Base-by-base conservation (phyloP, 2,329 filamentous ascomycete genomes). In the Thielaviopsis ethacetica region DNA sequence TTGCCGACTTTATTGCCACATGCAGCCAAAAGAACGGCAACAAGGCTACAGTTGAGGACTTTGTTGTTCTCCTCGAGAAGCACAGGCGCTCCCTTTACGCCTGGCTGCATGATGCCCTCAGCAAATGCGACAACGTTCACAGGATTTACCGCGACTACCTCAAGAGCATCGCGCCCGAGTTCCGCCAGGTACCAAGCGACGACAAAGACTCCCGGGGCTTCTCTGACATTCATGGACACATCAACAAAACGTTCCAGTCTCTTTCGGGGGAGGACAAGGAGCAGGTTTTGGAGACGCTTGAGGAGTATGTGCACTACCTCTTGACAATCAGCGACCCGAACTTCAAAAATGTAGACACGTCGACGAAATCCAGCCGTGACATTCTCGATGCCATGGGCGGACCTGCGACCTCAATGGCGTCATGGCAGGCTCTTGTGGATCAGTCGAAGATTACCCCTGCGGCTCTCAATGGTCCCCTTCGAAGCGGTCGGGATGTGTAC, bases 11-110 rank as follows among this genome's bases (percentile, higher is more conserved):
- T 60, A 80, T 93, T 67, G 71, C 71, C 58, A 63, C 55, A 5
- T 65, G 63, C 47, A 53, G 62, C 34, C 53, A 62, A n/a, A 59
- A 62, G 41, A 55, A 58, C 19, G 55, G 62, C 2, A 70, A 72
- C 10, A 73, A 75, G 27, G 80, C 85, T 0, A 82, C 78, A 0
- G 84, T 90, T 0, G 81, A 86, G 63, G 86, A 91, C 65, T 91
- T 84, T 62, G 82, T 89, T 9, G 70, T 76, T 15, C 70, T 91
- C 1, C 70, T 91, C 15, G 77, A 78, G 63, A 79, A 80, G 58
- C 84, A 91, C 65, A 77, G 81, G 44, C 72, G 74, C 1, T 74
- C 82, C 2, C 71, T 81, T 53, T 88, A 88, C 70, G 80, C 77
- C 56, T 91, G 86, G 73, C 67, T 90, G 2, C 85, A 90, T 63